Evolutionary conservation across 2,329 filamentous ascomycete genomes (phyloP).

Genomic region (Acrocalymma vagum): DNA sequence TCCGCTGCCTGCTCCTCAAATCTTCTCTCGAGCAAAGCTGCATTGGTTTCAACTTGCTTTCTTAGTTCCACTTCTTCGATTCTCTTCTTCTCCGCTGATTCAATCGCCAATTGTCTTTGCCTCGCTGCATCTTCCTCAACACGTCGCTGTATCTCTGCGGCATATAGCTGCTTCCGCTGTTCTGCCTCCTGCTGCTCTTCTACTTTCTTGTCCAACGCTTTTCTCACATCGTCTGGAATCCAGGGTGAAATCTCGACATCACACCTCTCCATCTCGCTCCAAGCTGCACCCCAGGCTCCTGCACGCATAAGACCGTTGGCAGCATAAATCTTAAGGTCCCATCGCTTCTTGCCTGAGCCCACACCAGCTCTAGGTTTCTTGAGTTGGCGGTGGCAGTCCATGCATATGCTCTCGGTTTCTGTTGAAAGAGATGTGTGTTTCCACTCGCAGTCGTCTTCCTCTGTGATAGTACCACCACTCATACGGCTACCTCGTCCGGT

Average conservation of each 20-base stretch:
- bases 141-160: slow-evolving; percentile 39
- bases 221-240: slow-evolving; percentile 66
- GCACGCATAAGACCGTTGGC: slow-evolving; percentile 94
- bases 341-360: slow-evolving; percentile 61
- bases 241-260: slow-evolving; percentile 89
- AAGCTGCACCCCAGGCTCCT: slow-evolving; percentile 91
- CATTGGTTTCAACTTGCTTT: slow-evolving; percentile 35
- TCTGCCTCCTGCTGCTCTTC: slow-evolving; percentile 51
- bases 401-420: slow-evolving; percentile 53
- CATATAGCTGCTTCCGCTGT: slow-evolving; percentile 36
- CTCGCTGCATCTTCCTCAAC: slow-evolving; percentile 41
- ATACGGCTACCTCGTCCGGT: slow-evolving; percentile 46
- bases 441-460: slow-evolving; percentile 33
- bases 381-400: slow-evolving; percentile 56
- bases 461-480: slow-evolving; percentile 45
- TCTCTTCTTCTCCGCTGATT: slow-evolving; percentile 32
- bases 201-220: slow-evolving; percentile 64
- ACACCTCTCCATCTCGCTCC: slow-evolving; percentile 98
- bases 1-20: slow-evolving; percentile 37
- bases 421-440: slow-evolving; percentile 18
- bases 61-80: slow-evolving; percentile 34
- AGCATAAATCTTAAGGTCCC: slow-evolving; percentile 88
- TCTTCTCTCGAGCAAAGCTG: slow-evolving; percentile 32
- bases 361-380: slow-evolving; percentile 45
- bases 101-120: slow-evolving; percentile 36